Evolutionary conservation across 192 early-diverging fungal genomes (phyloP).

Genomic region (Dissophora globulifera): DNA sequence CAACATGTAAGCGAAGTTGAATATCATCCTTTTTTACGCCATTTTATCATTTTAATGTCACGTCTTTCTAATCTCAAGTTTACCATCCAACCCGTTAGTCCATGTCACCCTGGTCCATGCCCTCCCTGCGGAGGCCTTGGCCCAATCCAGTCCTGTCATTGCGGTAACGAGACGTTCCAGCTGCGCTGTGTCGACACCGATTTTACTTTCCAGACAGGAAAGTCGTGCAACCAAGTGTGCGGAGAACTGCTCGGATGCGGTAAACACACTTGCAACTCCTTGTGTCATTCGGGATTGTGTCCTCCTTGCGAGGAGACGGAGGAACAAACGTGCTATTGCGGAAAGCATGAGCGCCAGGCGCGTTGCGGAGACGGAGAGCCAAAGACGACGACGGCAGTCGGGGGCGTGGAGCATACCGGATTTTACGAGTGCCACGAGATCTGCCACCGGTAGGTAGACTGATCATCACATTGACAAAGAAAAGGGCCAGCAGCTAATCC

Average conservation of each 20-base stretch:
- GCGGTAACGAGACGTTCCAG: conserved; percentile 76
- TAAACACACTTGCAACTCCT: conserved; percentile 68
- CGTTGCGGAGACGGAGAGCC: conserved; percentile 69
- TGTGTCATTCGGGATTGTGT: conserved; percentile 79
- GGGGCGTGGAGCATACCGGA: conserved; percentile 44
- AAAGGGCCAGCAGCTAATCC: no score
- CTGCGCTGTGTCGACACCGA: conserved; percentile 81
- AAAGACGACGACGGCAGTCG: conserved; percentile 14
- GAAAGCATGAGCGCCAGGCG: conserved; percentile 64
- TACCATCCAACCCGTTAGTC: no score
- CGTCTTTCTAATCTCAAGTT: no score
- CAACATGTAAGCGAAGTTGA: conserved; percentile 58
- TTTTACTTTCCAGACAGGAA: conserved; percentile 65
- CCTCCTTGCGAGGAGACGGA: conserved; percentile 68
- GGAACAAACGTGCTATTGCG: conserved; percentile 76
- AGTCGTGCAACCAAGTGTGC: conserved; percentile 77
- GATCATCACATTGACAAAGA: no score
- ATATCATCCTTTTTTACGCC: not conserved
- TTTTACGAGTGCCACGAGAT: conserved; percentile 62
- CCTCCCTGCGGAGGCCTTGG: conserved; percentile 88
- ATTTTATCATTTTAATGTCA: no score
- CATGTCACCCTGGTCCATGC: conserved; percentile 96
- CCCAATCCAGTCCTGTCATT: conserved; percentile 82
- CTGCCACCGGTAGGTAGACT: conserved; percentile 59
- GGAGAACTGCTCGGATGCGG: conserved; percentile 77